Percentiles rank a stretch among this genome's conserved stretches.
phyloP scores from a whole-genome alignment of 305 asterid genomes.

The Solanum hybrid region DNA sequence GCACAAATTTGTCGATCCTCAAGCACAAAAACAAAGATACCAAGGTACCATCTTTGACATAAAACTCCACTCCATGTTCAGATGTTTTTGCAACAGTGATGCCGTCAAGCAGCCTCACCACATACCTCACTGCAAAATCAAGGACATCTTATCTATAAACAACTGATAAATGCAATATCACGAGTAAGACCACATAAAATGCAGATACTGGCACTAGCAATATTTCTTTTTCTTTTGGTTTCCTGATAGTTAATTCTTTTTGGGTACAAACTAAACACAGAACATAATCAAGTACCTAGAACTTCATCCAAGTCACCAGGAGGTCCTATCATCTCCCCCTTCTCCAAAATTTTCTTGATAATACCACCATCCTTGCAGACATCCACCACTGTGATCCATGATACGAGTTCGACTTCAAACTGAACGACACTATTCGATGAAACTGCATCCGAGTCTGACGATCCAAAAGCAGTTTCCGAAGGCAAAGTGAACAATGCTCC shows the following conservation, averaged over 20 bases:
- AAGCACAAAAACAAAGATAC: not conserved
- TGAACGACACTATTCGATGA: constrained; percentile 37
- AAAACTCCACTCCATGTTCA: constrained; percentile 56
- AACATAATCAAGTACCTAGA: constrained; percentile 26
- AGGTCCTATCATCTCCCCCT: constrained; percentile 51
- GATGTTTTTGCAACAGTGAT: constrained; percentile 42
- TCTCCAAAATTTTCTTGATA: constrained; percentile 45
- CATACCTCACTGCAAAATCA: constrained; percentile 43
- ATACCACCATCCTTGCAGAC: constrained; percentile 69
- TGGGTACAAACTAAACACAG: not conserved
- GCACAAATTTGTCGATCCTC: not conserved
- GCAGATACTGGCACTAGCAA: not conserved
- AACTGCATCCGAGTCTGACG: constrained; percentile 24
- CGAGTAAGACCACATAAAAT: not conserved
- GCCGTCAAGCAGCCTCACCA: constrained; percentile 40
- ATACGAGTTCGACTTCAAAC: constrained; percentile 59
- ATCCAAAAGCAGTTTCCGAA: constrained; percentile 38
- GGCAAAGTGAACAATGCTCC: constrained; percentile 45
- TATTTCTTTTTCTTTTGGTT: not conserved
- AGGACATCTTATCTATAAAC: not conserved
- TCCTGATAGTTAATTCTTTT: not conserved
- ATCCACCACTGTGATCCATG: constrained; percentile 61
- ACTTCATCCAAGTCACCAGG: constrained; percentile 69
- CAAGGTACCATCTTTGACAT: constrained; percentile 50
- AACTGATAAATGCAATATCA: constrained; percentile 6